These are phyloP conservation scores for Haemoproteus tartakovskyi DNA, from an alignment of 169 alveolate species.

Conservation along the genomic window DNA sequence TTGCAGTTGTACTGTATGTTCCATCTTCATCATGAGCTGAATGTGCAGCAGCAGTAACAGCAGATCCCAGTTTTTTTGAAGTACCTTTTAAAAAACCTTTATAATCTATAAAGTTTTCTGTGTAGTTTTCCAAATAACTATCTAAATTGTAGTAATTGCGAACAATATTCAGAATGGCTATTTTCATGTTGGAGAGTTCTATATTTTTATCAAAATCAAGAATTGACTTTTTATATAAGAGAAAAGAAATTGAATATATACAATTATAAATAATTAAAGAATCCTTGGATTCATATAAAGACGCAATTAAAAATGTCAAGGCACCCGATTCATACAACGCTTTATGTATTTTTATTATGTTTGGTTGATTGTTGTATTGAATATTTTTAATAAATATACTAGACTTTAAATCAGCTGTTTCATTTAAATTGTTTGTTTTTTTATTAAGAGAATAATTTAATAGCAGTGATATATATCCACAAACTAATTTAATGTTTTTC, in stretches of 20 bases:
- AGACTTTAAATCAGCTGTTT: conserved; percentile 65
- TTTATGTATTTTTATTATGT: conserved; percentile 64
- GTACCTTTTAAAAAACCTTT: conserved; percentile 64
- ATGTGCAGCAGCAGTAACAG: no score
- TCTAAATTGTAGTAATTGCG: conserved; percentile 65
- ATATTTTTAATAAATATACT: conserved; percentile 66
- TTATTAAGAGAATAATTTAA: conserved; percentile 64
- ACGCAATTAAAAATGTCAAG: conserved; percentile 60
- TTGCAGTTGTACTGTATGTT: conserved; percentile 12
- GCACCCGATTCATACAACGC: conserved; percentile 69
- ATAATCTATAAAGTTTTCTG: conserved; percentile 65
- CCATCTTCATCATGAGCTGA: conserved; percentile 62
- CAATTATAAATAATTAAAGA: conserved; percentile 65
- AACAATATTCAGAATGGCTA: conserved; percentile 66
- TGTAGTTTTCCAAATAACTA: conserved; percentile 56
- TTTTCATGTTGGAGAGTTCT: conserved; percentile 65
- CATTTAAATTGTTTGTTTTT: conserved; percentile 64
- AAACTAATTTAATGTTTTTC: conserved; percentile 61
- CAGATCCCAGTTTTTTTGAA: conserved; percentile 36
- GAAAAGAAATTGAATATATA: conserved; percentile 60
- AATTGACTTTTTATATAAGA: conserved; percentile 61
- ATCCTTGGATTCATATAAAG: conserved; percentile 63
- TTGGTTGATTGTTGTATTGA: conserved; percentile 65
- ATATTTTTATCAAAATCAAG: conserved; percentile 63
- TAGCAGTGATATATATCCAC: conserved; percentile 64